Percentiles rank a stretch among this genome's conserved stretches.
These are phyloP conservation scores for Pleurostoma richardsiae DNA, from an alignment of 2,329 filamentous ascomycete genomes.

Conservation along the genomic window DNA sequence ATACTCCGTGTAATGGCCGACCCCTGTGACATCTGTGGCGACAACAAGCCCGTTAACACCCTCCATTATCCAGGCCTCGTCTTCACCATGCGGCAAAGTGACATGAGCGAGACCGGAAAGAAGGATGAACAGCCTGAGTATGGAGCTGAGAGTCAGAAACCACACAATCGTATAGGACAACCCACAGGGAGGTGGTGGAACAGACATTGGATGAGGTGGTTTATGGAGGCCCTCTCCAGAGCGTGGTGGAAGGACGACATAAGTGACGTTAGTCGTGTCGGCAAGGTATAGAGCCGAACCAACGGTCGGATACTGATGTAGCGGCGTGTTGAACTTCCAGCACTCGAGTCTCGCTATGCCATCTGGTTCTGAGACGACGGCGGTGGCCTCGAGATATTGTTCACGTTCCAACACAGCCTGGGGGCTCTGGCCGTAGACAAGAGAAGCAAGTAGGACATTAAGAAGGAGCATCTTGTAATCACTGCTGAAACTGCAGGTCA, in stretches of 20 bases:
- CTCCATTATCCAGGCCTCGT: slow-evolving; percentile 9
- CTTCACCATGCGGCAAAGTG: slow-evolving; percentile 2
- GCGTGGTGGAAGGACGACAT: slow-evolving; percentile 9
- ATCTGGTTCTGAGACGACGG: slow-evolving; percentile 5
- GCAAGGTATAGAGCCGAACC: slow-evolving; percentile 5
- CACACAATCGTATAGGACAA: too few species aligned
- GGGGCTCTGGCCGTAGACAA: too few species aligned
- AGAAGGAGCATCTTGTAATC: too few species aligned
- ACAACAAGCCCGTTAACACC: slow-evolving; percentile 13
- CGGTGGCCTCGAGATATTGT: background rate
- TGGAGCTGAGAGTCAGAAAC: too few species aligned
- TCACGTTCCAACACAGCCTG: too few species aligned
- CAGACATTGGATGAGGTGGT: slow-evolving; percentile 11
- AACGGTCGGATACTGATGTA: slow-evolving; percentile 8
- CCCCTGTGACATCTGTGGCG: slow-evolving; percentile 15
- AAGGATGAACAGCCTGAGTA: slow-evolving; percentile 9
- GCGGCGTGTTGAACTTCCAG: slow-evolving; percentile 7
- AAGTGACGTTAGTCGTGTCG: slow-evolving; percentile 9
- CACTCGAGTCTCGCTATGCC: slow-evolving; percentile 7
- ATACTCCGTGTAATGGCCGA: slow-evolving; percentile 19
- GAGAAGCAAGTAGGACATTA: too few species aligned
- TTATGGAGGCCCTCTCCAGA: slow-evolving; percentile 9
- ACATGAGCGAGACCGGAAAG: slow-evolving; percentile 8
- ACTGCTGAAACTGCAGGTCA: too few species aligned
- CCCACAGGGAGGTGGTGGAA: background rate